A percentile compares a stretch with the other conserved stretches of the same genome.
These are phyloP conservation scores for Acanthamoeba lenticulata DNA, from an alignment of 208 protist species.

Conservation along the genomic window DNA sequence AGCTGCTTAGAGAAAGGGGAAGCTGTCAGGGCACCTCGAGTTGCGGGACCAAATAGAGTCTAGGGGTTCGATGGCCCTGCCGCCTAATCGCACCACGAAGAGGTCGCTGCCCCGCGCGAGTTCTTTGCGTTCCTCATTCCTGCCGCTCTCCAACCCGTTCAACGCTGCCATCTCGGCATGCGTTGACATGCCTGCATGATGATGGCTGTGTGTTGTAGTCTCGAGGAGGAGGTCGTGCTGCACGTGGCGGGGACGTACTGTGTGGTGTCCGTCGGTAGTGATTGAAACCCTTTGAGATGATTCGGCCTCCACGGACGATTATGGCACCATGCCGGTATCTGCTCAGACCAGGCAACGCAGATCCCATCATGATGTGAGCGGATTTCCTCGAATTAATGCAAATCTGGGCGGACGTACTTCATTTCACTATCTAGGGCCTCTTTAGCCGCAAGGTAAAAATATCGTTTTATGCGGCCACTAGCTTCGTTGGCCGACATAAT, in stretches of 20 bases:
- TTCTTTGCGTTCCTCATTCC: background rate
- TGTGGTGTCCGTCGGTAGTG: constrained; percentile 30
- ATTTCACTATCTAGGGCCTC: background rate
- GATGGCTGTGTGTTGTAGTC: no score
- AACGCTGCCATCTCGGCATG: constrained; percentile 63
- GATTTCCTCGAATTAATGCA: constrained; percentile 3
- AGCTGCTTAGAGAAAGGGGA: background rate
- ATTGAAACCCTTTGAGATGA: constrained; percentile 57
- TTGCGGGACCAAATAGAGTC: constrained; percentile 55
- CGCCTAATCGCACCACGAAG: constrained; percentile 57
- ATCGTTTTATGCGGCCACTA: constrained; percentile 46
- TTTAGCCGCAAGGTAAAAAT: constrained; percentile 22
- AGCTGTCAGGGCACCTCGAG: constrained; percentile 46
- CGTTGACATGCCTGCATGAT: constrained; percentile 59
- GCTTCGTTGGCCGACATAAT: background rate
- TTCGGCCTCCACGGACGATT: constrained; percentile 28
- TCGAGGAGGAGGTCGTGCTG: no score
- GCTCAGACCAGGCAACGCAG: background rate
- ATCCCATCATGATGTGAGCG: background rate
- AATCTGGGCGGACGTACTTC: background rate
- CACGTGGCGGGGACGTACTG: constrained; percentile 1
- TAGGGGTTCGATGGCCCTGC: background rate
- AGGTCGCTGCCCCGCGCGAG: constrained; percentile 55
- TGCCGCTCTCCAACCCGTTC: background rate
- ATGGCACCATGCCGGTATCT: constrained; percentile 51